Evolutionary conservation across 2,329 filamentous ascomycete genomes (phyloP).

Genomic region (Aspergillus sp.): DNA sequence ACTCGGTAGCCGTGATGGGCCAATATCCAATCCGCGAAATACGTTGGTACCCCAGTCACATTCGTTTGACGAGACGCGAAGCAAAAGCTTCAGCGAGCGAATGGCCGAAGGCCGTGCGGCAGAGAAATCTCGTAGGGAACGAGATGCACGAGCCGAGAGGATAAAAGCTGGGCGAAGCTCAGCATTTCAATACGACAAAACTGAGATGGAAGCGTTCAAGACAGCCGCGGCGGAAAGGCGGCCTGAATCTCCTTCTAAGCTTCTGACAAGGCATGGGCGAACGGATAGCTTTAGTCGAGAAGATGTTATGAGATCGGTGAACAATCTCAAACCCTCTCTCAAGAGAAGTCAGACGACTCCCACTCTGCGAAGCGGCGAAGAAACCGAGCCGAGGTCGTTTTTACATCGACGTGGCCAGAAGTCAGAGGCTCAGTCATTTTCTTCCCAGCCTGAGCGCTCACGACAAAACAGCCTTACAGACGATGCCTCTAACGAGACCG

Average conservation of each 20-base stretch:
- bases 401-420: conserved; percentile 24
- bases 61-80: conserved; percentile 27
- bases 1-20: conserved; percentile 17
- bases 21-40: not conserved
- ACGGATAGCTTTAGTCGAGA: conserved; percentile 62
- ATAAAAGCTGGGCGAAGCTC: conserved; percentile 42
- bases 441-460: conserved; percentile 12
- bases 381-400: conserved; percentile 19
- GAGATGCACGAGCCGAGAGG: conserved; percentile 36
- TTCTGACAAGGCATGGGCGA: conserved; percentile 48
- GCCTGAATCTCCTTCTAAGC: conserved; percentile 35
- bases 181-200: conserved; percentile 44
- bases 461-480: conserved; percentile 17
- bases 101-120: conserved; percentile 65
- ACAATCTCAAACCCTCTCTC: conserved; percentile 27
- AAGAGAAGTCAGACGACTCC: conserved; percentile 39
- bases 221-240: conserved; percentile 35
- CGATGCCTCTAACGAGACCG: conserved; percentile 18
- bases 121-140: conserved; percentile 41
- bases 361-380: conserved; percentile 21
- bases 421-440: conserved; percentile 20
- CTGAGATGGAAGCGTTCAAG: conserved; percentile 45
- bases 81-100: conserved; percentile 78
- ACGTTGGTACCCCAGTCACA: conserved; percentile 9
- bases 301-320: conserved; percentile 52